Evolutionary conservation across 306 rosid species (phyloP).

Genomic region (Sophora flavescens): DNA sequence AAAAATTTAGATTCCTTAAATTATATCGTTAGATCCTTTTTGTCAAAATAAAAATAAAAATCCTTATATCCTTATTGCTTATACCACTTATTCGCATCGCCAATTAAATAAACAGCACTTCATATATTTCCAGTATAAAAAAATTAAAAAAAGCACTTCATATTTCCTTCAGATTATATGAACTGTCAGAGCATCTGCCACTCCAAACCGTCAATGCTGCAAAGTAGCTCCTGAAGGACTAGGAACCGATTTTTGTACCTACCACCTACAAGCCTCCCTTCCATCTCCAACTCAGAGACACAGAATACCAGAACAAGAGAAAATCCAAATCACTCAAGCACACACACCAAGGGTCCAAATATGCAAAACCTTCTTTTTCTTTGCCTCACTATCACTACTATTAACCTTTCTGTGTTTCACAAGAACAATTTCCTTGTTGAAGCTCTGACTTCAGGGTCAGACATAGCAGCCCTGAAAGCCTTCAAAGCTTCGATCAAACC

Average conservation of each 20-base stretch:
- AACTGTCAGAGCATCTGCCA: background rate
- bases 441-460: conserved; percentile 65
- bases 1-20: too few relatives aligned
- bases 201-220: conserved; percentile 10
- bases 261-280: background rate
- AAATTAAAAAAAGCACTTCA: too few relatives aligned
- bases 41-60: too few relatives aligned
- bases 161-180: background rate
- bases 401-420: conserved; percentile 29
- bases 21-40: too few relatives aligned
- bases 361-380: conserved; percentile 38
- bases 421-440: conserved; percentile 23
- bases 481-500: conserved; percentile 79
- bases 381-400: background rate
- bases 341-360: background rate
- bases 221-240: conserved; percentile 9
- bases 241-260: background rate
- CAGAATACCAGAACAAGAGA: background rate
- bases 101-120: too few relatives aligned
- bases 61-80: too few relatives aligned
- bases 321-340: background rate
- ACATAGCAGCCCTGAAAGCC: conserved; percentile 76
- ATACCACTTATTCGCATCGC: too few relatives aligned
- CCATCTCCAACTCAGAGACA: background rate
- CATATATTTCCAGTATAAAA: too few relatives aligned